These are phyloP conservation scores for Drechslerella dactyloides DNA, from an alignment of 2,329 filamentous ascomycete genomes.

Conservation along the genomic window DNA sequence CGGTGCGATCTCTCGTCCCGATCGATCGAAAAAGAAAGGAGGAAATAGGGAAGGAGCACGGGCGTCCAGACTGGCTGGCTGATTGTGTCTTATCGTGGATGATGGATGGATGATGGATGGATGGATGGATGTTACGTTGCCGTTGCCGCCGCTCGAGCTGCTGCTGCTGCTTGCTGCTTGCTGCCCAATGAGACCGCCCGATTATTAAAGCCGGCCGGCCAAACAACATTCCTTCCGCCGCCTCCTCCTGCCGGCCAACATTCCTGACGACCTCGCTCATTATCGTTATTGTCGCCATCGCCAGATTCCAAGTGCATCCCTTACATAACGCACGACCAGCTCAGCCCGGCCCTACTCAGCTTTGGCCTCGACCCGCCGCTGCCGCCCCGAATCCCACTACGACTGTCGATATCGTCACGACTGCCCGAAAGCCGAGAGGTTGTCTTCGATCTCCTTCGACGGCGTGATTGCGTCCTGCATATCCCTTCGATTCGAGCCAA, in stretches of 20 bases:
- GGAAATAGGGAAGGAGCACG: background rate
- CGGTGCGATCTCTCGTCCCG: background rate
- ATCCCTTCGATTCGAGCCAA: background rate
- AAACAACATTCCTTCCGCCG: background rate
- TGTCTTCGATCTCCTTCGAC: background rate
- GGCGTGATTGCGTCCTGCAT: background rate
- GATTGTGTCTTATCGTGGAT: background rate
- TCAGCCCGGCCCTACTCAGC: background rate
- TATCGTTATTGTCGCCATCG: too few species aligned
- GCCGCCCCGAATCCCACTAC: background rate
- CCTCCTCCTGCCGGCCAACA: background rate
- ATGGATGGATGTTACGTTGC: background rate
- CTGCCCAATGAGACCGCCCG: background rate
- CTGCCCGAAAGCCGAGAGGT: background rate
- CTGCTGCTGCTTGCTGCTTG: too few species aligned
- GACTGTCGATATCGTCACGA: background rate
- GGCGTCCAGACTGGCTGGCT: background rate
- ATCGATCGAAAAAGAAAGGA: background rate
- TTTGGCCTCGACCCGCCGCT: background rate
- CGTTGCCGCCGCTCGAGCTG: background rate
- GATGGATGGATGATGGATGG: background rate
- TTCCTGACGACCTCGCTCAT: too few species aligned
- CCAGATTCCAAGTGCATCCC: background rate
- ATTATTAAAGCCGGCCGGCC: conserved; percentile 1
- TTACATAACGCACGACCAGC: background rate